Evolutionary conservation across 2,329 filamentous ascomycete species (phyloP).

Genomic region (Microdochium bolleyi): DNA sequence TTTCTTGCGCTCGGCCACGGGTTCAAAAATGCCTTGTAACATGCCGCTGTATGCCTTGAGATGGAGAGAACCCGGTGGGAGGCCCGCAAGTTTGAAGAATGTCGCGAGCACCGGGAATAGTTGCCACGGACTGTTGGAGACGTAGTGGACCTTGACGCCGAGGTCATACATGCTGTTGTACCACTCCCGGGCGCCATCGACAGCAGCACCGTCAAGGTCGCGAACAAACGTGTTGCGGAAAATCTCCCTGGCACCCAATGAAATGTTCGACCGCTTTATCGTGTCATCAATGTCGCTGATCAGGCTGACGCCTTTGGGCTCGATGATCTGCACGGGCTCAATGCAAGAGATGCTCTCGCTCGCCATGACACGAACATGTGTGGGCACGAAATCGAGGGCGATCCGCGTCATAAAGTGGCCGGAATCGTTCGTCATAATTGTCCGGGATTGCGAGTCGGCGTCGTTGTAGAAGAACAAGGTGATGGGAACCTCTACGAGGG

Average conservation of each 20-base stretch:
- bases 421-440: constrained; percentile 75
- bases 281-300: constrained; percentile 99
- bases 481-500: constrained; percentile 67
- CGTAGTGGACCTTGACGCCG: constrained; percentile 89
- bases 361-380: constrained; percentile 78
- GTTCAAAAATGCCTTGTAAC: constrained; percentile 96
- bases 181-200: constrained; percentile 87
- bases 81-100: constrained; percentile 71
- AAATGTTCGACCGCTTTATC: constrained; percentile 90
- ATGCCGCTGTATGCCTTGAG: constrained; percentile 95
- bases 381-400: constrained; percentile 82
- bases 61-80: constrained; percentile 86
- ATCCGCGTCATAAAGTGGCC: constrained; percentile 82
- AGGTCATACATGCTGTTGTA: constrained; percentile 69
- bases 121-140: constrained; percentile 99
- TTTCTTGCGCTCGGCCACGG: constrained; percentile 90
- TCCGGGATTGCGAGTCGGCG: constrained; percentile 70
- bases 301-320: constrained; percentile 74
- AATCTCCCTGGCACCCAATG: constrained; percentile 80
- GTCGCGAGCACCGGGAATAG: constrained; percentile 82
- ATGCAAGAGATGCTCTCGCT: constrained; percentile 78
- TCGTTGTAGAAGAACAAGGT: constrained; percentile 96
- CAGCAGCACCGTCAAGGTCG: constrained; percentile 70
- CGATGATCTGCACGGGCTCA: constrained; percentile 69
- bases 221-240: constrained; percentile 94